A percentile compares a stretch with the other conserved stretches of the same genome.
Evolutionary conservation across 257 asterid species (phyloP).

Genomic region (Ballota nigra): DNA sequence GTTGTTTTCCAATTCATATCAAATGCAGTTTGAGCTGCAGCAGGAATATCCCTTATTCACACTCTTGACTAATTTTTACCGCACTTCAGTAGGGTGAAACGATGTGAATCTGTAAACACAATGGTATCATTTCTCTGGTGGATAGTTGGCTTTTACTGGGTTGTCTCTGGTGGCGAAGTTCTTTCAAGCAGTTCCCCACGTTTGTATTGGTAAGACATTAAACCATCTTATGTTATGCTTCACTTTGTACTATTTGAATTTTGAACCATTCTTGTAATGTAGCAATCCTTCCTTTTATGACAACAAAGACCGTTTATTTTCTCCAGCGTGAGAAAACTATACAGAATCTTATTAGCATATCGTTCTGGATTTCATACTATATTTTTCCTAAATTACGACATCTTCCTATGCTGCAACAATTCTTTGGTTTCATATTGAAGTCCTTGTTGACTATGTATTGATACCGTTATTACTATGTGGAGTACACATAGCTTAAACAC

Average conservation of each 20-base stretch:
- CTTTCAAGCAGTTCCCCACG: constrained; percentile 75
- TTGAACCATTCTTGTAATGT: constrained; percentile 2
- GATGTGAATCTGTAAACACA: constrained; percentile 87
- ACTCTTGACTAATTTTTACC: constrained; percentile 23
- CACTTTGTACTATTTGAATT: not conserved
- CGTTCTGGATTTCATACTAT: not conserved
- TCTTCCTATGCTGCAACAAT: not conserved
- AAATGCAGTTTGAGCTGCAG: not conserved
- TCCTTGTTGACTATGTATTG: not conserved
- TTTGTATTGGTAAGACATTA: constrained; percentile 67
- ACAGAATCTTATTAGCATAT: not conserved
- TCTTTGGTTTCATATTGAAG: not conserved
- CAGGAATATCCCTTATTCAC: not conserved
- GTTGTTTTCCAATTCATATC: constrained; percentile 11
- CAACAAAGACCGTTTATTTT: not conserved
- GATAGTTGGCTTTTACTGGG: constrained; percentile 96
- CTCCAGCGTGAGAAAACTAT: not conserved
- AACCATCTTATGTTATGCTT: constrained; percentile 14
- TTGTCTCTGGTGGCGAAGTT: constrained; percentile 75
- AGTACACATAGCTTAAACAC: not conserved
- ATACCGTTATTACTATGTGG: not conserved
- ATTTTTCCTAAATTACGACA: not conserved
- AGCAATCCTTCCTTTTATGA: not conserved
- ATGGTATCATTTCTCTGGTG: constrained; percentile 92
- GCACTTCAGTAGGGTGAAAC: constrained; percentile 54